These are phyloP conservation scores for Oxyria digyna DNA, from an alignment of 148 eudicot genomes.

Conservation along the genomic window DNA sequence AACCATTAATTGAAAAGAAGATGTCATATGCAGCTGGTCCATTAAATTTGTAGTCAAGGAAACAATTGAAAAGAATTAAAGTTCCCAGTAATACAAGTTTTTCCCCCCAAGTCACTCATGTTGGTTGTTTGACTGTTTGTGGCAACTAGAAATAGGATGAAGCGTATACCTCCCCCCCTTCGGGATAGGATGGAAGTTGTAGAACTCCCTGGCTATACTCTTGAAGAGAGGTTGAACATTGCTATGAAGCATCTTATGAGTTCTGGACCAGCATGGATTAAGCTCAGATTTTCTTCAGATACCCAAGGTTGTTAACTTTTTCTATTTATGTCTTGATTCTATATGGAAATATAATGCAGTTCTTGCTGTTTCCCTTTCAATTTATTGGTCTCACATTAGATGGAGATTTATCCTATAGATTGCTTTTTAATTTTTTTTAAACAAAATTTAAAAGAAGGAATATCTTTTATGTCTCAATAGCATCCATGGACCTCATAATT, in stretches of 20 bases:
- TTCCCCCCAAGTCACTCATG: too few species aligned
- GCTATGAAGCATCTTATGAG: constrained; percentile 85
- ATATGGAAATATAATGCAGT: background rate
- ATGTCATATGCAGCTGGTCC: too few species aligned
- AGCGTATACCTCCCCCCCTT: constrained; percentile 95
- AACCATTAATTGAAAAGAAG: too few species aligned
- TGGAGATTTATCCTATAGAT: background rate
- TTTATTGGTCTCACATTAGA: background rate
- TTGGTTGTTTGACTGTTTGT: too few species aligned
- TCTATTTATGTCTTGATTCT: background rate
- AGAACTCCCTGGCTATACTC: constrained; percentile 95
- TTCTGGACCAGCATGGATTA: constrained; percentile 93
- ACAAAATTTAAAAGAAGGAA: too few species aligned
- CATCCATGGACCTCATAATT: background rate
- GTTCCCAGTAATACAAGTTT: too few species aligned
- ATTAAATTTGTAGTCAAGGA: too few species aligned
- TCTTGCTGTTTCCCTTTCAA: background rate
- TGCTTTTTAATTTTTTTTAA: background rate
- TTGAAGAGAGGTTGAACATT: constrained; percentile 89
- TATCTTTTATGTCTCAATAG: background rate
- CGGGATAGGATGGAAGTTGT: constrained; percentile 98
- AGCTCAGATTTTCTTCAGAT: constrained; percentile 71
- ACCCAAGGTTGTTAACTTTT: constrained; percentile 60
- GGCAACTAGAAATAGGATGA: constrained; percentile 91
- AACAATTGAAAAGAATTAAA: too few species aligned